These are phyloP conservation scores for Sideroxylon spinosum DNA, from an alignment of 179 eudicot genomes.

Conservation along the genomic window DNA sequence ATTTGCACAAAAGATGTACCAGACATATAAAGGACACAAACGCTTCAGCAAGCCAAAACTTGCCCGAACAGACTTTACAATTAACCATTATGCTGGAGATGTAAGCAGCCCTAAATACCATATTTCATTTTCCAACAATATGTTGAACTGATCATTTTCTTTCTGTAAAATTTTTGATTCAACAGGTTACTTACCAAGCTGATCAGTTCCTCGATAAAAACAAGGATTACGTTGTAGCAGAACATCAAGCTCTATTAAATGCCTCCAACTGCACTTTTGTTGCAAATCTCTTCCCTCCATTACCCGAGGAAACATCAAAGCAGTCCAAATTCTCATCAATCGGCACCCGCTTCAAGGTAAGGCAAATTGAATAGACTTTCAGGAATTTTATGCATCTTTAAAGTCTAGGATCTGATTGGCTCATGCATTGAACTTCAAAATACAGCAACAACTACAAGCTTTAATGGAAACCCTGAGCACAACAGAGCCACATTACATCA, in stretches of 20 bases:
- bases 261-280: conserved; percentile 75
- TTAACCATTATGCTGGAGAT: conserved; percentile 96
- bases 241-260: conserved; percentile 85
- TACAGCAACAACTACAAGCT: conserved; percentile 93
- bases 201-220: conserved; percentile 91
- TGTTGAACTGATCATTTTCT: conserved; percentile 9
- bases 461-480: conserved; percentile 92
- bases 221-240: conserved; percentile 96
- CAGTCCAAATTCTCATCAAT: conserved; percentile 95
- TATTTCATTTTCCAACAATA: not conserved
- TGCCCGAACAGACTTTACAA: conserved; percentile 83
- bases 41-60: conserved; percentile 97
- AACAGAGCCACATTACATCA: conserved; percentile 98
- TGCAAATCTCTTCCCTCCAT: conserved; percentile 75
- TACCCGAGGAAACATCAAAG: conserved; percentile 75
- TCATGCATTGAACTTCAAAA: conserved; percentile 13
- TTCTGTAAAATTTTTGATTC: conserved; percentile 6
- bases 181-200: conserved; percentile 84
- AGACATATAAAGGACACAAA: conserved; percentile 79
- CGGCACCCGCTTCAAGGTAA: conserved; percentile 93
- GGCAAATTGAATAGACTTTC: conserved; percentile 6
- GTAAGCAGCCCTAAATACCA: conserved; percentile 34
- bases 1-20: conserved; percentile 98
- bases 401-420: not conserved
- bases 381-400: not conserved